Evolutionary conservation across 1,284 basidiomycete genomes (phyloP).

Genomic region (Cryptococcus amylolentus): DNA sequence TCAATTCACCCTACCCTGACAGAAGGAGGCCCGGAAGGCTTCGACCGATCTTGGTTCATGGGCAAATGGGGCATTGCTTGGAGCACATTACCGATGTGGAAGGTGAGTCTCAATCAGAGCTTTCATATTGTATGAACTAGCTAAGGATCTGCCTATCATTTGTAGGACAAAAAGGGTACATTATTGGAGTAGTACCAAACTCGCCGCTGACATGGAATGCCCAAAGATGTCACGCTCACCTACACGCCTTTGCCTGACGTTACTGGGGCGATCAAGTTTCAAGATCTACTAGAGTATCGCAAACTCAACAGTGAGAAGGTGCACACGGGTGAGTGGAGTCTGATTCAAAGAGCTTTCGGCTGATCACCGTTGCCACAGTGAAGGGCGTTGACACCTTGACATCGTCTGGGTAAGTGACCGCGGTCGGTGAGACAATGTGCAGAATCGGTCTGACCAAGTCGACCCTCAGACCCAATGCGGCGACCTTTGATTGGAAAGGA

Average conservation of each 20-base stretch:
- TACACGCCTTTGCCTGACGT: conserved; percentile 41
- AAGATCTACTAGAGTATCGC: conserved; percentile 52
- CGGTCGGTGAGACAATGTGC: not conserved
- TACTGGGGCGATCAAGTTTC: conserved; percentile 36
- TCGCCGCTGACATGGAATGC: not conserved
- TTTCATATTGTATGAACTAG: not conserved
- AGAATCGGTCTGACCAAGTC: not conserved
- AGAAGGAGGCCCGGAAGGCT: conserved; percentile 30
- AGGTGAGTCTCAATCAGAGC: conserved; percentile 37
- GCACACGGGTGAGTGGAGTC: conserved; percentile 28
- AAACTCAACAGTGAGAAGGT: conserved; percentile 28
- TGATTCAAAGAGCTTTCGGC: not conserved
- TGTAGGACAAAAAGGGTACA: conserved; percentile 44
- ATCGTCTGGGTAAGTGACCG: conserved; percentile 16
- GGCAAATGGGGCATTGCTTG: conserved; percentile 54
- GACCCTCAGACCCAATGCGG: conserved; percentile 32
- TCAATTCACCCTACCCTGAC: conserved; percentile 36
- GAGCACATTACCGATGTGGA: conserved; percentile 56
- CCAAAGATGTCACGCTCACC: conserved; percentile 53
- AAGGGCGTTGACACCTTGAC: conserved; percentile 48
- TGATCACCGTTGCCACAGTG: conserved; percentile 24
- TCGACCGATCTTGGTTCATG: conserved; percentile 50
- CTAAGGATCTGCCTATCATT: not conserved
- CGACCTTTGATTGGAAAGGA: conserved; percentile 55
- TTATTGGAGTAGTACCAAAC: not conserved